These are phyloP conservation scores for Cyberlindnera veronae DNA, from an alignment of 805 yeast genomes.

Conservation along the genomic window DNA sequence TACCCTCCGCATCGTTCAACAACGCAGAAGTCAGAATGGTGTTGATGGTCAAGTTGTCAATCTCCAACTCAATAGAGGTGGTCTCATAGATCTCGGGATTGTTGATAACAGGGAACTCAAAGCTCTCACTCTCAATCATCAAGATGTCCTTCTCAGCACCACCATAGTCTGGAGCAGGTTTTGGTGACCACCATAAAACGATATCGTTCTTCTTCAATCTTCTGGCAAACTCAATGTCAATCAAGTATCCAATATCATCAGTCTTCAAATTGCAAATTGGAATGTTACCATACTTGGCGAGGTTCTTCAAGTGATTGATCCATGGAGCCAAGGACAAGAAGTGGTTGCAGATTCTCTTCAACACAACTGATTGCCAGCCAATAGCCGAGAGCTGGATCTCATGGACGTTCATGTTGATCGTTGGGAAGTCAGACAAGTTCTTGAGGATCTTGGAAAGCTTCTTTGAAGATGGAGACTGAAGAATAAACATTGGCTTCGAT, in stretches of 20 bases:
- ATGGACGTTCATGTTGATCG: constrained; percentile 54
- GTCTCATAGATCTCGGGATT: constrained; percentile 76
- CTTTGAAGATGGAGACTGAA: constrained; percentile 67
- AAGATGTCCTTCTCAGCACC: constrained; percentile 66
- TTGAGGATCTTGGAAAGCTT: constrained; percentile 46
- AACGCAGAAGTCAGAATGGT: constrained; percentile 82
- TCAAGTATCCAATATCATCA: constrained; percentile 73
- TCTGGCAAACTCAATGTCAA: constrained; percentile 87
- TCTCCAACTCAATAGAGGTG: constrained; percentile 71
- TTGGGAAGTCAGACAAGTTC: constrained; percentile 54
- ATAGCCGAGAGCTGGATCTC: constrained; percentile 66
- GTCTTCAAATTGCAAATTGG: constrained; percentile 83
- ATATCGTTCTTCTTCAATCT: constrained; percentile 58
- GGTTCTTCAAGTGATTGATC: constrained; percentile 58
- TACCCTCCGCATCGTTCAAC: constrained; percentile 85
- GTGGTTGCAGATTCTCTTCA: constrained; percentile 64
- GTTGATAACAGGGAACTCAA: constrained; percentile 69
- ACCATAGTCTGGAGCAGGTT: constrained; percentile 79
- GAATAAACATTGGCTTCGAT: constrained; percentile 55
- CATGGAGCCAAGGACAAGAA: constrained; percentile 71
- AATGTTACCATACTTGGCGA: constrained; percentile 71
- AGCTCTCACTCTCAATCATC: constrained; percentile 48
- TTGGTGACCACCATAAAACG: constrained; percentile 92
- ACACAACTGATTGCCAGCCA: constrained; percentile 73
- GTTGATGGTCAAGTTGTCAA: constrained; percentile 79